Evolutionary conservation across 2,329 filamentous ascomycete species (phyloP).

Genomic region (Ceratocystis papillata): DNA sequence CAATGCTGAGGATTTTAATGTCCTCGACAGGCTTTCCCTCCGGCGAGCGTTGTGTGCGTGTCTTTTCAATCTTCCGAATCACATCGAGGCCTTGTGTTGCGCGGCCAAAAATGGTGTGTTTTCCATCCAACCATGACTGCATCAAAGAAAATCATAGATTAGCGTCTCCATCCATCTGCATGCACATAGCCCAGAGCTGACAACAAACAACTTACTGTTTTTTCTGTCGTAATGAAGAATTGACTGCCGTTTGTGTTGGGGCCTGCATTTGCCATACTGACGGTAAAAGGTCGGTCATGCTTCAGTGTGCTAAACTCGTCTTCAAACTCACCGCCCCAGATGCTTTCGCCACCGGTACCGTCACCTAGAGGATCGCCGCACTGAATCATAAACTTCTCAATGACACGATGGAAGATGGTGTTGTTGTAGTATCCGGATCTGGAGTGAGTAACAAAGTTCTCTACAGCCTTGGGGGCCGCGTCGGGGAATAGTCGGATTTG

Average conservation of each 20-base stretch:
- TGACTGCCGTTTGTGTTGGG: slow-evolving; percentile 92
- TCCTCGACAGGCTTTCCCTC: slow-evolving; percentile 94
- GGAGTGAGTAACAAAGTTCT: slow-evolving; percentile 92
- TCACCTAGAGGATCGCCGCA: slow-evolving; percentile 76
- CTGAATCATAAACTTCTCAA: slow-evolving; percentile 97
- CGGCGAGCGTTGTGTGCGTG: slow-evolving; percentile 68
- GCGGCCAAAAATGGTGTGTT: slow-evolving; percentile 91
- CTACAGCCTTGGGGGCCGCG: slow-evolving; percentile 84
- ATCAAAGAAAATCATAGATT: slow-evolving; percentile 17
- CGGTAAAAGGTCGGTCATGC: slow-evolving; percentile 91
- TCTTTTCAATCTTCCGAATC: slow-evolving; percentile 89
- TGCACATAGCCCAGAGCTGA: background rate
- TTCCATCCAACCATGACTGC: slow-evolving; percentile 82
- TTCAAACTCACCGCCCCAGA: slow-evolving; percentile 85
- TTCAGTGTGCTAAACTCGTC: slow-evolving; percentile 87
- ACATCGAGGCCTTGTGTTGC: slow-evolving; percentile 87
- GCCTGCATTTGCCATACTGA: slow-evolving; percentile 96
- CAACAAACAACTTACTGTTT: slow-evolving; percentile 55
- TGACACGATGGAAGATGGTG: slow-evolving; percentile 93
- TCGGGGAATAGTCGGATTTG: slow-evolving; percentile 87
- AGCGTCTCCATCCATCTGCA: background rate
- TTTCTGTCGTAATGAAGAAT: slow-evolving; percentile 97
- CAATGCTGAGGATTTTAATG: slow-evolving; percentile 92
- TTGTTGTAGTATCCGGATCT: slow-evolving; percentile 92
- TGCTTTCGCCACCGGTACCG: slow-evolving; percentile 79